phyloP scores from a whole-genome alignment of 768 basidiomycete species.

The Mrakia gelida region DNA sequence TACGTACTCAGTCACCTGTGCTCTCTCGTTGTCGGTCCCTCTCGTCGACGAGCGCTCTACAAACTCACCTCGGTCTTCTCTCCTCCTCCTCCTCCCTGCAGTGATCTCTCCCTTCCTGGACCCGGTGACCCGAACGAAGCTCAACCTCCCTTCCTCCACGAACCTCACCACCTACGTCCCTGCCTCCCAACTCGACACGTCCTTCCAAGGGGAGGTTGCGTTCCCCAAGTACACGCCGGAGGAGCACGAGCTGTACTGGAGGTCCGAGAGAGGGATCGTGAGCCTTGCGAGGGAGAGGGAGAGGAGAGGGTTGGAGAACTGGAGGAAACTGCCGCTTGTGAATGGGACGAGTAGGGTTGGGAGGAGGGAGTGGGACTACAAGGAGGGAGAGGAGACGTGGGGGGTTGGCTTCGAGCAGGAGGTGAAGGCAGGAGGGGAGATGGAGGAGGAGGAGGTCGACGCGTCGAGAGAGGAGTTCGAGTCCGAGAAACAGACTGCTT shows the following conservation, averaged over 20 bases:
- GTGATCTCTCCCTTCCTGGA: slow-evolving; percentile 29
- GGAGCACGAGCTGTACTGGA: slow-evolving; percentile 24
- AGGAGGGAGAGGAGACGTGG: slow-evolving; percentile 31
- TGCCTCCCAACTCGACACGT: slow-evolving; percentile 13
- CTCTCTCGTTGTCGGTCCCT: neutral
- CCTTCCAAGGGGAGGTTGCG: slow-evolving; percentile 23
- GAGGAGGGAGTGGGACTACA: slow-evolving; percentile 29
- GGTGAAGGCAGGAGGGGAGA: neutral
- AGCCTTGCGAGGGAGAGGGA: slow-evolving; percentile 13
- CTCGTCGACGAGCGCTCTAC: neutral
- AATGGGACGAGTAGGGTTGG: slow-evolving; percentile 10
- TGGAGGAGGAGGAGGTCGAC: neutral
- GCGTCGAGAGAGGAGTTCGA: neutral
- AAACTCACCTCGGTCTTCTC: neutral
- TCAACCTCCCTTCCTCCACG: slow-evolving; percentile 23
- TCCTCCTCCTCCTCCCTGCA: neutral
- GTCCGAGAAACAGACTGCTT: neutral
- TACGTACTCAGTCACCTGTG: neutral
- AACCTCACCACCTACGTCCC: slow-evolving; percentile 14
- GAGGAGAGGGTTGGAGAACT: slow-evolving; percentile 23
- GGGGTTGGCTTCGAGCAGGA: neutral
- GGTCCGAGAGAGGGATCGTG: slow-evolving; percentile 7
- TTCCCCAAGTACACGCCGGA: slow-evolving; percentile 9
- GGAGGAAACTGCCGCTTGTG: slow-evolving; percentile 18
- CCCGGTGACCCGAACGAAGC: slow-evolving; percentile 29